These are phyloP conservation scores for Phytopythium chamaehyphon DNA, from an alignment of 352 stramenopile species.

Conservation along the genomic window DNA sequence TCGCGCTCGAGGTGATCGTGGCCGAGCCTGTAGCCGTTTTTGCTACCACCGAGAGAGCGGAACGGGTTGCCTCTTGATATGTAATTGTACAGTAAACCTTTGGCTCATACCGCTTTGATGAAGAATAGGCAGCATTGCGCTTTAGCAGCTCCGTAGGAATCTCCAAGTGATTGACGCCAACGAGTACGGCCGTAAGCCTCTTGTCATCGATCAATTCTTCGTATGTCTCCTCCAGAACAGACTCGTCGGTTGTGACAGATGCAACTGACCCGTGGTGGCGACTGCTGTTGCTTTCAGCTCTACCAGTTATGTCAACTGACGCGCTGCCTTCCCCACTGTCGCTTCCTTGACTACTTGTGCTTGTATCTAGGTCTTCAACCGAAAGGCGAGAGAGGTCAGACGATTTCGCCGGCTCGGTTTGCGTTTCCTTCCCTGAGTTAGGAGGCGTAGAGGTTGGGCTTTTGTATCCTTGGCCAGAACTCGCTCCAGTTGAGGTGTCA, in stretches of 20 bases:
- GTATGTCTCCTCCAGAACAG: constrained; percentile 48
- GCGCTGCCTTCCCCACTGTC: constrained; percentile 2
- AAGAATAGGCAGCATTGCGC: constrained; percentile 32
- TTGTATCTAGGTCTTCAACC: constrained; percentile 6
- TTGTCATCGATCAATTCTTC: constrained; percentile 70
- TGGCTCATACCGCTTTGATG: constrained; percentile 28
- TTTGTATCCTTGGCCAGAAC: constrained; percentile 18
- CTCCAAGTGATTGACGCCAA: constrained; percentile 70
- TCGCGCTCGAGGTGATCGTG: background rate
- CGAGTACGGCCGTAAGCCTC: constrained; percentile 63
- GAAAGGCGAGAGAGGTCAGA: constrained; percentile 20
- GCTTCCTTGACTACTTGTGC: constrained; percentile 10
- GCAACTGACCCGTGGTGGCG: constrained; percentile 23
- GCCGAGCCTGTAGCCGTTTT: constrained; percentile 26
- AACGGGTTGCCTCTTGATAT: constrained; percentile 73
- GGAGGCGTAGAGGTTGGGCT: background rate
- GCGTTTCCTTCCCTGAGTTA: too few species aligned
- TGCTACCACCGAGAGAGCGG: constrained; percentile 58
- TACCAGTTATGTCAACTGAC: background rate
- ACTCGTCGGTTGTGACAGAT: constrained; percentile 68
- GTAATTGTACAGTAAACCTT: constrained; percentile 85
- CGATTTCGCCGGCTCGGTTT: constrained; percentile 24
- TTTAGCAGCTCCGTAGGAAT: constrained; percentile 36
- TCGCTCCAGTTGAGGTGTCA: constrained; percentile 56
- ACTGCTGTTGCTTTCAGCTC: constrained; percentile 13